phyloP scores from a whole-genome alignment of 2,329 filamentous ascomycete species.

The Biscogniauxia marginata region DNA sequence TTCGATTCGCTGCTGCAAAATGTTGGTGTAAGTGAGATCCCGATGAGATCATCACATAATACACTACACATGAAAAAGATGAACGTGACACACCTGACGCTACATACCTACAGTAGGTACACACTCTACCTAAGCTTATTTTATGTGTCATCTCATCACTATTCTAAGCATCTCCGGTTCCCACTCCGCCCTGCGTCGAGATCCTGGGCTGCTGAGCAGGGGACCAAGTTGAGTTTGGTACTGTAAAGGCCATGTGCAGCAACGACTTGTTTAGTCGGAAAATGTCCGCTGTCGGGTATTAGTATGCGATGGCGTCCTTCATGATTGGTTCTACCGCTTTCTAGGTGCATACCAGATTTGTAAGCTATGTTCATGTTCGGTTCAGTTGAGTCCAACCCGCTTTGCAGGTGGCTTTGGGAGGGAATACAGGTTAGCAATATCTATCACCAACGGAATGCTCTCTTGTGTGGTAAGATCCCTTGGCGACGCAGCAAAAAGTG shows the following conservation, averaged over 20 bases:
- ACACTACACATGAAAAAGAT: too few species aligned
- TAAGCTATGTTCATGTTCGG: not conserved
- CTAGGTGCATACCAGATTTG: not conserved
- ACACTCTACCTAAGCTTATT: too few species aligned
- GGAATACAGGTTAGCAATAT: not conserved
- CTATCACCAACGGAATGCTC: not conserved
- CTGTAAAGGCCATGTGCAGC: too few species aligned
- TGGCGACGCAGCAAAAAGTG: not conserved
- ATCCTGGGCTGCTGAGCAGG: too few species aligned
- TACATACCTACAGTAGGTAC: too few species aligned
- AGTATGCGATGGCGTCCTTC: not conserved
- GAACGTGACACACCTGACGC: too few species aligned
- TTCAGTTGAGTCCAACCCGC: not conserved
- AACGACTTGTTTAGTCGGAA: too few species aligned
- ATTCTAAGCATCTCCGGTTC: too few species aligned
- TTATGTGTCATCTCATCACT: too few species aligned
- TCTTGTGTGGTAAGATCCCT: not conserved
- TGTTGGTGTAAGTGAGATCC: not conserved
- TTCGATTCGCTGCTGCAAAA: not conserved
- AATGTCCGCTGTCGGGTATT: not conserved
- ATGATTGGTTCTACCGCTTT: not conserved
- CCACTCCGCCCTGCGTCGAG: too few species aligned
- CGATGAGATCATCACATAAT: not conserved
- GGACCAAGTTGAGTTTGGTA: too few species aligned
- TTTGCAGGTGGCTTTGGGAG: not conserved